These are phyloP conservation scores for Aspergillus sp. DNA, from an alignment of 2,329 filamentous ascomycete genomes.

Conservation along the genomic window DNA sequence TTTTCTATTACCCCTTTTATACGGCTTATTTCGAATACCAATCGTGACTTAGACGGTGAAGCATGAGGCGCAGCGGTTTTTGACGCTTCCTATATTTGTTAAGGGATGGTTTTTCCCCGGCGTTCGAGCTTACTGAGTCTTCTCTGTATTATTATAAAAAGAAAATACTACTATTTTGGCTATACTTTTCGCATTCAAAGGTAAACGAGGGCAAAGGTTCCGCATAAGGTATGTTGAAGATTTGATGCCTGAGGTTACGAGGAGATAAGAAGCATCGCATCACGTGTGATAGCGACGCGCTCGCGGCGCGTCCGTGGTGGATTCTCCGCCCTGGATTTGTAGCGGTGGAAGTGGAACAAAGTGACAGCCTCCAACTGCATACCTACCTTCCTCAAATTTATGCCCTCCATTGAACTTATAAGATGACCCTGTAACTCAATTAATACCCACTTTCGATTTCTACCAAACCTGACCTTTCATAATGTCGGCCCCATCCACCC, in stretches of 20 bases:
- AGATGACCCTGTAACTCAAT: background rate
- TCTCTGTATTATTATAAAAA: slow-evolving; percentile 16
- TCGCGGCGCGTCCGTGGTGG: slow-evolving; percentile 13
- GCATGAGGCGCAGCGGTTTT: slow-evolving; percentile 10
- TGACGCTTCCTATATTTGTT: slow-evolving; percentile 14
- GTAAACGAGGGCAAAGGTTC: too few relatives aligned
- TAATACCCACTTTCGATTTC: background rate
- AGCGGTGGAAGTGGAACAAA: background rate
- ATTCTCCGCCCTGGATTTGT: slow-evolving; percentile 15
- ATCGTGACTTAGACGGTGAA: background rate
- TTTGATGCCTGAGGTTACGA: background rate
- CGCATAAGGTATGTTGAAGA: background rate
- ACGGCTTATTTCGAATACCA: slow-evolving; percentile 1
- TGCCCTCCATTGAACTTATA: background rate
- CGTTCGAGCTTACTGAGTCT: slow-evolving; percentile 9
- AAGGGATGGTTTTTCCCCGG: slow-evolving; percentile 18
- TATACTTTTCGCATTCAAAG: background rate
- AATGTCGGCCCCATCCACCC: slow-evolving; percentile 36
- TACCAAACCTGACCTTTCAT: background rate
- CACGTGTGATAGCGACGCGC: slow-evolving; percentile 22
- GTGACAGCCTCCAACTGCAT: background rate
- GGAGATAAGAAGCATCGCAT: slow-evolving; percentile 3
- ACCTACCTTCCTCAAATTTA: background rate
- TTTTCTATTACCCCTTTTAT: background rate
- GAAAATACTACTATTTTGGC: slow-evolving; percentile 1